These are phyloP conservation scores for Ambispora gerdemannii DNA, from an alignment of 192 early-diverging fungal genomes.

Conservation along the genomic window DNA sequence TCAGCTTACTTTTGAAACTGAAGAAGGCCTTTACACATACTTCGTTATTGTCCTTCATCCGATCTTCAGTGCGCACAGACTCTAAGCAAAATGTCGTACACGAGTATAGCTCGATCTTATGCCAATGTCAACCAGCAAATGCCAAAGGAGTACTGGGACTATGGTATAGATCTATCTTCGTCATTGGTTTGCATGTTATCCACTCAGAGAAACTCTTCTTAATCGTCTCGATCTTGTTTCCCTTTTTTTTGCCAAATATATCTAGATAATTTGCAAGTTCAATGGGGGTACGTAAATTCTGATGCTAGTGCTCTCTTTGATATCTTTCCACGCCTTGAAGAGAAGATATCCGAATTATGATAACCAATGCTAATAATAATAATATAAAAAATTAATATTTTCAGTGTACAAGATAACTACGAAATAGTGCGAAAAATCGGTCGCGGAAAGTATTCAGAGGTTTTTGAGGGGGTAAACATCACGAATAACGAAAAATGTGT, in stretches of 20 bases:
- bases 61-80: neutral
- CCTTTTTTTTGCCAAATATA: neutral
- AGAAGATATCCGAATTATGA: neutral
- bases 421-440: conserved; percentile 98
- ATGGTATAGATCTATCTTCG: no score
- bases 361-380: neutral
- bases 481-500: conserved; percentile 85
- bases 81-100: conserved; percentile 34
- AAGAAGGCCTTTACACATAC: no score
- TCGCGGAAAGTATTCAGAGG: conserved; percentile 98
- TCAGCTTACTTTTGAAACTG: no score
- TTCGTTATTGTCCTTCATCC: neutral
- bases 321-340: neutral
- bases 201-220: neutral
- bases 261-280: conserved; percentile 73
- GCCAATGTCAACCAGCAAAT: conserved; percentile 80
- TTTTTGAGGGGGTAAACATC: conserved; percentile 97
- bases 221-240: neutral
- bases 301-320: no score
- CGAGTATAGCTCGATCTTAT: conserved; percentile 82
- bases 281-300: conserved; percentile 90
- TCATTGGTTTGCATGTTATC: neutral
- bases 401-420: conserved; percentile 89
- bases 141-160: conserved; percentile 93
- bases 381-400: neutral